These are phyloP conservation scores for Rhodotorula kratochvilovae DNA, from an alignment of 768 basidiomycete genomes.

Conservation along the genomic window DNA sequence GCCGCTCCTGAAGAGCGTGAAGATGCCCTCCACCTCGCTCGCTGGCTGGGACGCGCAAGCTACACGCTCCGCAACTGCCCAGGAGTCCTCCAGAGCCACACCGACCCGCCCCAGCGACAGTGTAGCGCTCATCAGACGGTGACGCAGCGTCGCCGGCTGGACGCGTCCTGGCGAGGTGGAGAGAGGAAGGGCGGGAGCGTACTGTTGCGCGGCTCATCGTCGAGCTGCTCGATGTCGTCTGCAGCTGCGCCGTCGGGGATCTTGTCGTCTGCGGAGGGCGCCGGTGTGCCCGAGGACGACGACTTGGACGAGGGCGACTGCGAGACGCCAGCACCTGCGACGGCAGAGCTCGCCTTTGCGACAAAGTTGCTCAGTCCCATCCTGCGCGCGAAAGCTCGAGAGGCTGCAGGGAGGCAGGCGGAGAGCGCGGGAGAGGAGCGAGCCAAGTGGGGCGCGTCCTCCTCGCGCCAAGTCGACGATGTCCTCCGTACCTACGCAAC, in stretches of 20 bases:
- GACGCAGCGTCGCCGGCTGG: background rate
- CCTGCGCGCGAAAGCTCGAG: background rate
- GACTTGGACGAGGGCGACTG: background rate
- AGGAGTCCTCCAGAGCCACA: too few species aligned
- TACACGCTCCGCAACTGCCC: too few species aligned
- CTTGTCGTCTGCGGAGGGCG: conserved; percentile 14
- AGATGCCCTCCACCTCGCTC: too few species aligned
- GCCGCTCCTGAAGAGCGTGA: too few species aligned
- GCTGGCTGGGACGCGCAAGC: too few species aligned
- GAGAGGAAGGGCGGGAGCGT: background rate
- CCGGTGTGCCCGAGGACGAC: background rate
- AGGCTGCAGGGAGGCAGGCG: too few species aligned
- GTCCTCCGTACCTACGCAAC: too few species aligned
- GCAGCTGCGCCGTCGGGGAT: conserved; percentile 35
- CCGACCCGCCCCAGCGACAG: too few species aligned
- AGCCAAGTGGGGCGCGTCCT: too few species aligned
- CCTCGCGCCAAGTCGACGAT: too few species aligned
- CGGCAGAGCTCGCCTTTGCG: background rate
- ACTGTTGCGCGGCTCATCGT: conserved; percentile 41
- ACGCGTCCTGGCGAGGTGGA: background rate
- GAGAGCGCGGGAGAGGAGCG: background rate
- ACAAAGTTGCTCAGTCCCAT: conserved; percentile 30
- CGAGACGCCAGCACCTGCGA: background rate
- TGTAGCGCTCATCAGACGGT: background rate
- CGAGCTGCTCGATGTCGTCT: conserved; percentile 37